Percentiles rank a stretch among this genome's conserved stretches.
Conservation (phyloP, 495 filamentous ascomycete genomes). For the Ramalina intermedia region DNA sequence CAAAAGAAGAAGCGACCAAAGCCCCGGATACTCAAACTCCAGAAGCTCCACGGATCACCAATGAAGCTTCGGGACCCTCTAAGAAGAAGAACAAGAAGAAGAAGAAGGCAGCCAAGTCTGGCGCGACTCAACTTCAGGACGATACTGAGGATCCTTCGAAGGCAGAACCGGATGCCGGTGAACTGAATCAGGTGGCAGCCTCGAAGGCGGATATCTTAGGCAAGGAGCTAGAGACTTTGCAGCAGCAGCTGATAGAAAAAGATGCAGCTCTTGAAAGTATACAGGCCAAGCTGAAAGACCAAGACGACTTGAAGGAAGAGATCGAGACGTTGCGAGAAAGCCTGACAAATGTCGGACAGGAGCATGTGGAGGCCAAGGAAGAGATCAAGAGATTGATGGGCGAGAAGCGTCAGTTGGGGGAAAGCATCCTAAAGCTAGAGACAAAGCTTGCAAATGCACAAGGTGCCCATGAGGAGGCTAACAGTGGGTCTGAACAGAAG, state of each 20-base stretch:
- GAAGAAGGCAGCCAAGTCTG: conserved; percentile 58
- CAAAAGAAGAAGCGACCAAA: not conserved
- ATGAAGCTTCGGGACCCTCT: conserved; percentile 13
- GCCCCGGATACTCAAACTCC: not conserved
- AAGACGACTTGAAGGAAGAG: conserved; percentile 74
- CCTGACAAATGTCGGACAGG: conserved; percentile 57
- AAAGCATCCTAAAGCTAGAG: conserved; percentile 50
- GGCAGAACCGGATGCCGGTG: conserved; percentile 10
- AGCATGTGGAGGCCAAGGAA: conserved; percentile 72
- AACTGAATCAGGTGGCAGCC: conserved; percentile 2
- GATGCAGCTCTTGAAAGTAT: conserved; percentile 54
- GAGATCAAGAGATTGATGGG: conserved; percentile 52
- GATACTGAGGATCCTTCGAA: conserved; percentile 23
- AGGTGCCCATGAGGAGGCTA: conserved; percentile 32
- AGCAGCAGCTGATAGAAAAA: conserved; percentile 53
- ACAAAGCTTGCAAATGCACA: conserved; percentile 46
- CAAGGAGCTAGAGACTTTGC: conserved; percentile 38
- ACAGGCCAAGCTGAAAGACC: conserved; percentile 49
- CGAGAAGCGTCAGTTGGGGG: conserved; percentile 45
- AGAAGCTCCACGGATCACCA: not conserved
- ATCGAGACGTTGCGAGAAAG: conserved; percentile 73
- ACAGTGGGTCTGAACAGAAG: conserved; percentile 37
- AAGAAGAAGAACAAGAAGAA: conserved; percentile 87
- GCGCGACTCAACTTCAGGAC: conserved; percentile 2
- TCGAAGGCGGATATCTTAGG: conserved; percentile 29